Evolutionary conservation across 192 early-diverging fungal genomes (phyloP), one percentile per base, ranked within the genome.

Genomic region (Podila epicladia): DNA sequence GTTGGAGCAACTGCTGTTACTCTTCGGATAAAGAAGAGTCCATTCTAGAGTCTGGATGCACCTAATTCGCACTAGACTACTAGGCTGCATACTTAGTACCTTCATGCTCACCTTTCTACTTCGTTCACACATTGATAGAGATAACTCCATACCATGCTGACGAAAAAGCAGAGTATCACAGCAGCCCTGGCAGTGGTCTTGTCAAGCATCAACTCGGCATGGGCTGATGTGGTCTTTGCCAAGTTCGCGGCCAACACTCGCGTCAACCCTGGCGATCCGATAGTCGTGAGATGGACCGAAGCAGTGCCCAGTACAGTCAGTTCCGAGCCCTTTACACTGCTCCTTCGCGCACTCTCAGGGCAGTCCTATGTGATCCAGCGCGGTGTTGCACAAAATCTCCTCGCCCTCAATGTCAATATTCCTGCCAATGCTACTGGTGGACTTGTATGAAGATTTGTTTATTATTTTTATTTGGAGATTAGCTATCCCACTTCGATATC

Each of bases 341-440:
- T 45, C 11, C 67, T 80, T 45, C 77, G 77, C 57, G 77, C 77
- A 38, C 33, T 69, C 13, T 50, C 50, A 4, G 77, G 77, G 24
- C 77, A 80, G 48, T 2, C 1, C 3, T 73, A 80, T 33, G 49
- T 64, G 17, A 49, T 80, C 24, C 26, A 41, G 17, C 6, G 49
- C 2, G n/a, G 5, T 2, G 55, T 80, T 6, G 7, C 35, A 3
- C 77, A 80, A 48, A 24, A 28, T 0, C 51, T 51, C 0, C 33
- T 64, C 12, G 32, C 29, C 7, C 5, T 61, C 28, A 35, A n/a
- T 4, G 71, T 69, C 38, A 57, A 13, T 32, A 33, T 80, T 6
- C 77, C 77, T 33, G 9, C 4, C 15, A 8, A 20, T 2, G 77
- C 71, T 17, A 80, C 77, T 1, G 77, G 77, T 29, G 77, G 77